These are phyloP conservation scores for Fomitopsis betulina DNA, from an alignment of 1,284 basidiomycete species.

Conservation along the genomic window DNA sequence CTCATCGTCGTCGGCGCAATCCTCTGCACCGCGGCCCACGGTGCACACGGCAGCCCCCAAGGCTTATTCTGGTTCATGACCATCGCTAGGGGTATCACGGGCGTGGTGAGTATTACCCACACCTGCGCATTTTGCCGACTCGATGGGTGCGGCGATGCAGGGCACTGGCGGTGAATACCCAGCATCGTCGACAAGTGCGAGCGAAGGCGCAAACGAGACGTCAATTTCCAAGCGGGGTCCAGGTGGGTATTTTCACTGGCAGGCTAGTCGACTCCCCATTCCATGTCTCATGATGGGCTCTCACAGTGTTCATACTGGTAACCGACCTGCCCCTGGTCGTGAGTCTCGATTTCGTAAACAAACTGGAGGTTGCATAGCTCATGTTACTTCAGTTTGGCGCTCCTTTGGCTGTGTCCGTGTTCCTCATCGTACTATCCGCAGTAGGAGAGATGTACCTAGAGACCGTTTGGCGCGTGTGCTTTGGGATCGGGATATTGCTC, in stretches of 20 bases:
- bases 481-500: conserved; percentile 66
- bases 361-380: neutral
- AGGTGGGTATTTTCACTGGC: conserved; percentile 31
- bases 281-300: neutral
- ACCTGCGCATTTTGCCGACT: too few relatives aligned
- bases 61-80: conserved; percentile 80
- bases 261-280: neutral
- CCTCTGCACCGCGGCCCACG: conserved; percentile 69
- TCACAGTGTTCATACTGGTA: conserved; percentile 65
- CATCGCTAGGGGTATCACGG: conserved; percentile 66
- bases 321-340: conserved; percentile 65
- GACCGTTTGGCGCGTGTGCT: conserved; percentile 75
- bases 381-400: conserved; percentile 47
- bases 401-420: conserved; percentile 66
- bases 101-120: conserved; percentile 43
- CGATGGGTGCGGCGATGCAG: conserved; percentile 22
- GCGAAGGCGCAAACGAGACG: conserved; percentile 72
- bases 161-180: conserved; percentile 82
- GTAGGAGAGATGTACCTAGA: conserved; percentile 60
- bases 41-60: conserved; percentile 48
- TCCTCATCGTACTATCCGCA: conserved; percentile 67
- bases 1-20: conserved; percentile 70
- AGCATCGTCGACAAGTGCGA: conserved; percentile 61
- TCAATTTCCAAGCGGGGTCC: conserved; percentile 58
- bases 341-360: neutral